Base-by-base conservation (phyloP, 768 basidiomycete species). In the Amanita rubescens region DNA sequence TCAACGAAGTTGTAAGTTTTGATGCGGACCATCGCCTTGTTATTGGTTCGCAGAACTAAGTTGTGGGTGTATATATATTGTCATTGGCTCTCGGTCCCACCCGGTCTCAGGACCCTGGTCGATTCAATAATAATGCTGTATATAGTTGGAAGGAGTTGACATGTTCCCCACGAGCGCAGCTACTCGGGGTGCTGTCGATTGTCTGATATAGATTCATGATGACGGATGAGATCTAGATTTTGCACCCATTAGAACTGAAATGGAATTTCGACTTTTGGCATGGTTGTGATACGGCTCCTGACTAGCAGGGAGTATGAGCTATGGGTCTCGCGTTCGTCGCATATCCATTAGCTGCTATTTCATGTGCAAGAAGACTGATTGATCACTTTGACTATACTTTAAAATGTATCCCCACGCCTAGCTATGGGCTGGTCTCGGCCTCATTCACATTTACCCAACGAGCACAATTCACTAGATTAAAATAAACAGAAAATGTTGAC, bases 1-100 rank as follows among this genome's bases (percentile, higher is more conserved):
- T 54, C 67, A 34, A 66, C 79, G 20, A 81, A 79, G 59, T 67
- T 82, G 54, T 82, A 63, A 46, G 34, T 15, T 24, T 15, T 27
- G 33, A 38, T 11, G 25, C 14, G 7, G 24, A n/a, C 24, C 44
- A 30, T 46, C 27, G 27, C 3, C 4, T 1, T 24, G 43, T 44
- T 14, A 24, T 25, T 12, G 24, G 25, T 14, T 6, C 42, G 19
- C 14, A 27, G 25, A 32, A 3, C 27, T 30, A 15, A 27, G n/a
- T 17, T 30, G 24, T 33, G 44, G 25, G 17, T 46, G 19, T 17
- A 44, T 12, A 11, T 46, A 33, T 17, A 44, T 12, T 42, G 9
- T 42, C 43, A 44, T 15, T 22, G 43, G 20, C n/a, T 20, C 9
- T 38, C 9, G 39, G 17, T 41, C 39, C 39, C 19, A 41, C 12